phyloP scores from a whole-genome alignment of 306 rosid species.

The Vicia faba region DNA sequence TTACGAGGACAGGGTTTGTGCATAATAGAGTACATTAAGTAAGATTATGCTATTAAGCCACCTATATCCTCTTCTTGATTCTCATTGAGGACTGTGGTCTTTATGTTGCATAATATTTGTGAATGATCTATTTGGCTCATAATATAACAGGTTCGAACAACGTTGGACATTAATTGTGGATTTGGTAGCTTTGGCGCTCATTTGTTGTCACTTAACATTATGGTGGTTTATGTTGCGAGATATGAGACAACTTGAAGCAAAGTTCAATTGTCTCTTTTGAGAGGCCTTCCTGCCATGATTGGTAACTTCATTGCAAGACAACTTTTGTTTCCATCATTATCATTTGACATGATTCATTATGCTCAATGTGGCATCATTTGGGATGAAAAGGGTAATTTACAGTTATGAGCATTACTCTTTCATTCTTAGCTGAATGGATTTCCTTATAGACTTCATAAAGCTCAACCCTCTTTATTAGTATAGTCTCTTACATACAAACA shows the following conservation, averaged over 20 bases:
- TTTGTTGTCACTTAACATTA: slow-evolving; percentile 74
- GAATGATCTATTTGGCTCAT: slow-evolving; percentile 40
- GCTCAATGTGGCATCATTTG: slow-evolving; percentile 91
- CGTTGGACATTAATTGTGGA: slow-evolving; percentile 93
- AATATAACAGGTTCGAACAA: slow-evolving; percentile 64
- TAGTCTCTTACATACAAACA: slow-evolving; percentile 53
- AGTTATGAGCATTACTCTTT: slow-evolving; percentile 25
- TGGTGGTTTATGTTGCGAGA: slow-evolving; percentile 87
- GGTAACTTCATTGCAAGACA: slow-evolving; percentile 76
- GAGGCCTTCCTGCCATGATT: slow-evolving; percentile 98
- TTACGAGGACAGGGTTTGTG: slow-evolving; percentile 19
- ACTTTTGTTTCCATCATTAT: slow-evolving; percentile 91
- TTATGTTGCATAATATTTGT: slow-evolving; percentile 10
- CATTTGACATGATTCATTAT: slow-evolving; percentile 95
- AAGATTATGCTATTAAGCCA: slow-evolving; percentile 28
- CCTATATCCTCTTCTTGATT: slow-evolving; percentile 5
- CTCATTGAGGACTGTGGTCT: slow-evolving; percentile 23
- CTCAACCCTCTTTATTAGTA: slow-evolving; percentile 21
- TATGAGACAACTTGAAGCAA: slow-evolving; percentile 98
- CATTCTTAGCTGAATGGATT: slow-evolving; percentile 25
- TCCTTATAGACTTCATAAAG: slow-evolving; percentile 11
- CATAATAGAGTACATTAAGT: slow-evolving; percentile 1
- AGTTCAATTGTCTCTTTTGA: slow-evolving; percentile 96
- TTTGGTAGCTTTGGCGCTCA: slow-evolving; percentile 99
- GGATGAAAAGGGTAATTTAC: slow-evolving; percentile 75